These are phyloP conservation scores for Teunomyces aglyptinius DNA, from an alignment of 805 yeast species.

Conservation along the genomic window DNA sequence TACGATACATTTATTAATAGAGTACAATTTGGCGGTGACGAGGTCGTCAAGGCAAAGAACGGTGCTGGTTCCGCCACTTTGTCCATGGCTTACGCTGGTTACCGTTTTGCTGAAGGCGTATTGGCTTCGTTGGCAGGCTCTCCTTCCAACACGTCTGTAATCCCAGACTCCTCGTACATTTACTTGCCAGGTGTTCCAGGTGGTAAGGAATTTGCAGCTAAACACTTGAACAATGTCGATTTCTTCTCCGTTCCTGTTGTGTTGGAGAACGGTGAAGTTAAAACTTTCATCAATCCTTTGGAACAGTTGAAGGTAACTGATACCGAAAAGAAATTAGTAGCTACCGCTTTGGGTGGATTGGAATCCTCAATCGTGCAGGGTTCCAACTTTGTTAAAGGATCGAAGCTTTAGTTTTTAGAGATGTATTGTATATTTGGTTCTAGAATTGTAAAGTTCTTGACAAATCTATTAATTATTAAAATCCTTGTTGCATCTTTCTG, in stretches of 20 bases:
- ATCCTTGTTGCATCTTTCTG: too few relatives aligned
- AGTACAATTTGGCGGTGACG: constrained; percentile 80
- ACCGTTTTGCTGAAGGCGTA: constrained; percentile 66
- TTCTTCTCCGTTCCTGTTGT: constrained; percentile 51
- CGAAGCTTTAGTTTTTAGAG: constrained; percentile 27
- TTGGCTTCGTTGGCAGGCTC: constrained; percentile 60
- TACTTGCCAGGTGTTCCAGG: constrained; percentile 54
- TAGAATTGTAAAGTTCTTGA: neutral
- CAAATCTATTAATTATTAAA: too few relatives aligned
- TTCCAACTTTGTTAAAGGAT: constrained; percentile 35
- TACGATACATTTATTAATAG: constrained; percentile 33
- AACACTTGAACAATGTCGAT: constrained; percentile 36
- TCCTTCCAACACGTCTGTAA: constrained; percentile 35
- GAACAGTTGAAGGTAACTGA: constrained; percentile 26
- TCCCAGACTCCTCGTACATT: constrained; percentile 50
- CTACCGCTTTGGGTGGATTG: constrained; percentile 40
- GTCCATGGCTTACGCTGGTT: constrained; percentile 93
- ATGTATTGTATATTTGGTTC: neutral
- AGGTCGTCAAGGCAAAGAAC: constrained; percentile 91
- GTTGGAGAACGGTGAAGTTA: constrained; percentile 37
- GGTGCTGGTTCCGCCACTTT: constrained; percentile 95
- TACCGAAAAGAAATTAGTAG: constrained; percentile 32
- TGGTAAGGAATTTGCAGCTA: constrained; percentile 42
- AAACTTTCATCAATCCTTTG: constrained; percentile 36
- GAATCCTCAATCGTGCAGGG: constrained; percentile 41